Evolutionary conservation across 257 asterid species (phyloP).

Genomic region (Penstemon newberryi): DNA sequence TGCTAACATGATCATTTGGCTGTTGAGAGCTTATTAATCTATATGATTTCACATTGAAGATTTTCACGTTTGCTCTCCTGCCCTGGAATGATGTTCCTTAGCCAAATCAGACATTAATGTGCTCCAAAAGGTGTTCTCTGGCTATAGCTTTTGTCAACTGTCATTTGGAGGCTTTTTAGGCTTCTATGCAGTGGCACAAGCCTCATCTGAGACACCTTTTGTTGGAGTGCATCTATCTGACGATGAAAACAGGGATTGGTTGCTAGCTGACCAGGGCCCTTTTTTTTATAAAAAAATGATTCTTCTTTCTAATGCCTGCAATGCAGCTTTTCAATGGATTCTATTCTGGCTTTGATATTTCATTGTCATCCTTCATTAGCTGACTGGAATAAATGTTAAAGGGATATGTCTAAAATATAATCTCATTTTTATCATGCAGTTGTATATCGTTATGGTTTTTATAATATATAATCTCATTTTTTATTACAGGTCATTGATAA

Average conservation of each 20-base stretch:
- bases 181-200: constrained; percentile 27
- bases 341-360: background rate
- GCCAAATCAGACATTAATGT: constrained; percentile 52
- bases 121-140: constrained; percentile 36
- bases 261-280: constrained; percentile 36
- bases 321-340: background rate
- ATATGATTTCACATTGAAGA: background rate
- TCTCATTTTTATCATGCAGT: background rate
- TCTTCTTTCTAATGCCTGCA: too few species aligned
- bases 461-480: background rate
- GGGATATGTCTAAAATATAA: too few species aligned
- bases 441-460: background rate
- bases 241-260: constrained; percentile 38
- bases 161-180: constrained; percentile 24
- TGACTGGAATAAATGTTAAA: background rate
- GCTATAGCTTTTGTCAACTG: constrained; percentile 22
- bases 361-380: background rate
- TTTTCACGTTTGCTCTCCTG: background rate
- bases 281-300: background rate
- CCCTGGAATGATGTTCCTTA: constrained; percentile 51
- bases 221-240: constrained; percentile 38
- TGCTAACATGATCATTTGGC: background rate
- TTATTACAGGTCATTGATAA: constrained; percentile 56
- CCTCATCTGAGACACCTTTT: constrained; percentile 31
- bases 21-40: background rate